phyloP scores from a whole-genome alignment of 495 filamentous ascomycete species.

The Tuber umbilicatum region DNA sequence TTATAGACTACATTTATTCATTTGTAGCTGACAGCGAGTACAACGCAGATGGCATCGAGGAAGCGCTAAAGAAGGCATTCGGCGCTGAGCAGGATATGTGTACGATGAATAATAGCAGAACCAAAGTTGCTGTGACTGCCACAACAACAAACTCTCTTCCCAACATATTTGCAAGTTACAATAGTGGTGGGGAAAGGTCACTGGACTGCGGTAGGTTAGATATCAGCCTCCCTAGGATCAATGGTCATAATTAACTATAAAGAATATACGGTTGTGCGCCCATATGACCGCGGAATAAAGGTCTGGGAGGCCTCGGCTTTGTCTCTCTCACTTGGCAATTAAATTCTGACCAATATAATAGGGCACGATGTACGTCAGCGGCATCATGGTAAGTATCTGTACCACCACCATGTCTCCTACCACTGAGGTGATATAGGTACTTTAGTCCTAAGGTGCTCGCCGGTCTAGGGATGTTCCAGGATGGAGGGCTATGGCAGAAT shows the following conservation, averaged over 20 bases:
- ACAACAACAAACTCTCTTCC: constrained; percentile 26
- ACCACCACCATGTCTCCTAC: no score
- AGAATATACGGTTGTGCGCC: not conserved
- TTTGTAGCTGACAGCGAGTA: constrained; percentile 28
- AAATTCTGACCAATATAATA: not conserved
- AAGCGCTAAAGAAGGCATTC: constrained; percentile 27
- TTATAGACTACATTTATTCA: constrained; percentile 16
- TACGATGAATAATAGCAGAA: not conserved
- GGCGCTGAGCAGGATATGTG: constrained; percentile 3
- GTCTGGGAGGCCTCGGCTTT: constrained; percentile 33
- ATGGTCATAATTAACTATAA: not conserved
- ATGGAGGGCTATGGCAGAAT: constrained; percentile 44
- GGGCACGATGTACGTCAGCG: constrained; percentile 29
- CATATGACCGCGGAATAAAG: not conserved
- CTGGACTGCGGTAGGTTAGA: constrained; percentile 5
- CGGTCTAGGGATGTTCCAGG: constrained; percentile 43
- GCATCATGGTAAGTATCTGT: constrained; percentile 22
- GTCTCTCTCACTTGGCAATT: not conserved
- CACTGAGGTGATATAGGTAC: constrained; percentile 10
- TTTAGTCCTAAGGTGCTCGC: constrained; percentile 41
- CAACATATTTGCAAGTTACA: constrained; percentile 39
- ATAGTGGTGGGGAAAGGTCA: constrained; percentile 21
- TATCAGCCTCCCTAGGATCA: not conserved
- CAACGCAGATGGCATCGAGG: constrained; percentile 18
- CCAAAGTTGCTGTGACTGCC: constrained; percentile 25